Evolutionary conservation across 129 eudicot genomes (phyloP), one percentile per base, ranked within the genome.

Genomic region (Lactuca saligna): DNA sequence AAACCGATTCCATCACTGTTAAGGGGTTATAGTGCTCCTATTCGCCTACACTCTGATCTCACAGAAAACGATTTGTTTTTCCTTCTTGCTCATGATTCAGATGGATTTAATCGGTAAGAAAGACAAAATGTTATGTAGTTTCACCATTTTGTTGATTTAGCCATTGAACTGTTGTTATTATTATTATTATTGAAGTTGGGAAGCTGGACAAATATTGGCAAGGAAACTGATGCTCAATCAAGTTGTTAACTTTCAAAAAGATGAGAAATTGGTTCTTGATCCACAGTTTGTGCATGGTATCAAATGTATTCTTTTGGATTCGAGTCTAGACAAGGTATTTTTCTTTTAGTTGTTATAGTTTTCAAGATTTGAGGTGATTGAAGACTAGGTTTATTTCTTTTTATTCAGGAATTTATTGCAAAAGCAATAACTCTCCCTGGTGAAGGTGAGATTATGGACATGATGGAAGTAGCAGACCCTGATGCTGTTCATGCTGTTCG

Each of bases 401-500:
- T 64, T 3, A 61, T 76, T 51, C 59, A 93, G 99, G 97, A 93
- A 85, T 93, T 93, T 78, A 83, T 93, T 64, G 88, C 99, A 15
- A 89, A 88, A 83, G 99, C 97, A 34, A 72, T 93, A 66, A 93
- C 95, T 56, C 81, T 93, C 13, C 99, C 99, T 3, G 91, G 97
- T 75, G 88, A 70, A 78, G 99, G 99, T n/a, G 99, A 93, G 78
- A 83, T 93, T 61, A 89, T 89, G 98, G 98, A 93, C 81, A 65
- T 93, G 92, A 84, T 93, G 98, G 88, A 79, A 66, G 85, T 89
- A 75, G 98, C 97, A 1, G 97, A 93, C 66, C 98, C 98, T 39
- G 99, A 93, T 82, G 99, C 97, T n/a, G 99, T 93, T 70, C 90
- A 93, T 74, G 88, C 99, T 1, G 99, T 93, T 70, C 80, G 99